Conservation (phyloP, 2,329 filamentous ascomycete species). For the Ilyonectria robusta region DNA sequence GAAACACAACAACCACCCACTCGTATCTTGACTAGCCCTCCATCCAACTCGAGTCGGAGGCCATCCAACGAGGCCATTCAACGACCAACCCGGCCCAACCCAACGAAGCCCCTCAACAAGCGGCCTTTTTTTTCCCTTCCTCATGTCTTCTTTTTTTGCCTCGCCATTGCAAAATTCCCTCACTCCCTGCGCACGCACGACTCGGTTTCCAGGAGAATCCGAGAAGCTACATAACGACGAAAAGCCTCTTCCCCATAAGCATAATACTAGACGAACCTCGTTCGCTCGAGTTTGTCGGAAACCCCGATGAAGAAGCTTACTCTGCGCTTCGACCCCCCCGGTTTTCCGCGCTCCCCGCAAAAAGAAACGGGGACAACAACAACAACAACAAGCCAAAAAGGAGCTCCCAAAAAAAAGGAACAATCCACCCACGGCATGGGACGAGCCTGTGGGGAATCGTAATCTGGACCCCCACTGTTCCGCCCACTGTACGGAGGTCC, state of each 20-base stretch:
- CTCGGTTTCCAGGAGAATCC: background rate
- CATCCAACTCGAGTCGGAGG: constrained; percentile 29
- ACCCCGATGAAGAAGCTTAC: background rate
- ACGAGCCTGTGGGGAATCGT: constrained; percentile 22
- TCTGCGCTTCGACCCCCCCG: background rate
- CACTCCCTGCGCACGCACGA: background rate
- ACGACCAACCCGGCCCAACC: constrained; percentile 21
- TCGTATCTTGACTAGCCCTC: constrained; percentile 19
- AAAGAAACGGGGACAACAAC: background rate
- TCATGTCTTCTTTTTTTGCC: background rate
- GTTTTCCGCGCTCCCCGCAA: constrained; percentile 17
- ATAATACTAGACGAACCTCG: background rate
- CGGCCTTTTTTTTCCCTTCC: constrained; percentile 14
- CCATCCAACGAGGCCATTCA: constrained; percentile 13
- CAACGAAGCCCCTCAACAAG: constrained; percentile 27
- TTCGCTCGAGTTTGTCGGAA: constrained; percentile 1
- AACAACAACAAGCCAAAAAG: constrained; percentile 5
- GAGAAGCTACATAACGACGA: background rate
- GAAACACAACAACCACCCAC: constrained; percentile 7
- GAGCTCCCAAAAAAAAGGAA: constrained; percentile 1
- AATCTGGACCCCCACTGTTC: constrained; percentile 12
- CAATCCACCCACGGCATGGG: constrained; percentile 16
- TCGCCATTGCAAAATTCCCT: background rate
- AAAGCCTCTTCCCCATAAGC: background rate
- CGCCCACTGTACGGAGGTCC: constrained; percentile 9